Evolutionary conservation across 1,284 basidiomycete genomes (phyloP).

Genomic region (Vanrija humicola): DNA sequence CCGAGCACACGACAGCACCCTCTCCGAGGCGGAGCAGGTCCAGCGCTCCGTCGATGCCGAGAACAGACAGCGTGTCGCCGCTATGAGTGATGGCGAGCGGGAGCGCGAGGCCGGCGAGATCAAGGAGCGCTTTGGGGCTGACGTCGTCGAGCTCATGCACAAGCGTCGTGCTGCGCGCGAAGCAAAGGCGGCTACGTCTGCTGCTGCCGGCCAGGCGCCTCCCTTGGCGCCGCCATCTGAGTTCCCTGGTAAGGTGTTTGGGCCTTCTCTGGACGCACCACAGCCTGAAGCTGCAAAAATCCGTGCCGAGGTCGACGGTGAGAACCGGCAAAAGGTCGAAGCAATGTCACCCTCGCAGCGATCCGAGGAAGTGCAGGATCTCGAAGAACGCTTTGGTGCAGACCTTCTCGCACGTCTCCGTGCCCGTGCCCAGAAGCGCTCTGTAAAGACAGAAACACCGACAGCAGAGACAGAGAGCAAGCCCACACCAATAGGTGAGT

Average conservation of each 20-base stretch:
- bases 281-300: not conserved
- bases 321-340: slow-evolving; percentile 52
- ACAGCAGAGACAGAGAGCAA: no score
- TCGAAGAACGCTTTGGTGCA: slow-evolving; percentile 64
- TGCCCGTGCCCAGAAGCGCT: slow-evolving; percentile 54
- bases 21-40: slow-evolving; percentile 10
- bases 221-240: slow-evolving; percentile 3
- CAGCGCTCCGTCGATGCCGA: slow-evolving; percentile 22
- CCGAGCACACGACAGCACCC: no score
- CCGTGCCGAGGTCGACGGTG: slow-evolving; percentile 17
- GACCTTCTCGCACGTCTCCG: slow-evolving; percentile 60
- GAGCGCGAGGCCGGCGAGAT: slow-evolving; percentile 61
- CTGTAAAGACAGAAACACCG: not conserved
- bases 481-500: not conserved
- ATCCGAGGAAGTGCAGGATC: slow-evolving; percentile 58
- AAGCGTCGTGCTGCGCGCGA: slow-evolving; percentile 43
- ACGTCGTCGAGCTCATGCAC: slow-evolving; percentile 57
- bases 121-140: slow-evolving; percentile 62
- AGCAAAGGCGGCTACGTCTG: not conserved
- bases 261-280: slow-evolving; percentile 1
- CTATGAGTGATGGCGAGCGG: slow-evolving; percentile 61
- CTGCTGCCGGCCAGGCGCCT: not conserved
- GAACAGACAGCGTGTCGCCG: slow-evolving; percentile 52
- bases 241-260: slow-evolving; percentile 6
- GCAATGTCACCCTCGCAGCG: slow-evolving; percentile 60